Evolutionary conservation across 495 filamentous ascomycete species (phyloP), one percentile per base, ranked within the genome.

Genomic region (Penicillium lagena): DNA sequence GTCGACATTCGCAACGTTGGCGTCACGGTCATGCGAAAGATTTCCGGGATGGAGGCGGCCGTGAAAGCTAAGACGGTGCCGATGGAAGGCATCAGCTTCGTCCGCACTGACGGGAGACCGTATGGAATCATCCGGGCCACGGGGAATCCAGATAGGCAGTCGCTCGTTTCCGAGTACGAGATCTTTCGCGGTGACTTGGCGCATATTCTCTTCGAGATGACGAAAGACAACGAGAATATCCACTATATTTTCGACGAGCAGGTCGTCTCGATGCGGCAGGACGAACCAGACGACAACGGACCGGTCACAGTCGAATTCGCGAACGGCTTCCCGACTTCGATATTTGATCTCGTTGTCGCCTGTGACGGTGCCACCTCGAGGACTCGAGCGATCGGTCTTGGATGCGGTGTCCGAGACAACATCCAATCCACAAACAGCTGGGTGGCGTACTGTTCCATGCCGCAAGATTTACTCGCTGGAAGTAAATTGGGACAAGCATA

Each of bases 151-250:
- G 63, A 68, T 17, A 50, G 49, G 33, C 73, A 79, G 58, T 58
- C 54, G 31, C 56, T 76, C 2, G 64, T 71, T 7, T 73, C 71
- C 7, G 78, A 81, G 54, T 80, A 61, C 43, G 80, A 81, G 56
- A 75, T 82, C 33, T 65, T 79, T 49, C 55, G 80, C 4, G 77
- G 74, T 2, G 70, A 79, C 43, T 43, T 83, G 22, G 65, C 62
- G 8, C 32, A 58, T 12, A 66, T 81, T 14, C 43, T 79, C 2
- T 69, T 70, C 45, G 62, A 73, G 15, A 43, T 61, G 28, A 75
- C 68, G 9, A 68, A 72, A 42, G 48, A 64, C 13, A 33, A 65
- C 39, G 44, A 60, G 4, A 60, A 60, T 11, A 60, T 77, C 44
- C 50, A 58, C 13, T 75, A 76, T 35, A 34, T 73, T 9, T 80